phyloP scores from a whole-genome alignment of 495 filamentous ascomycete genomes.

The Penicillium steckii region DNA sequence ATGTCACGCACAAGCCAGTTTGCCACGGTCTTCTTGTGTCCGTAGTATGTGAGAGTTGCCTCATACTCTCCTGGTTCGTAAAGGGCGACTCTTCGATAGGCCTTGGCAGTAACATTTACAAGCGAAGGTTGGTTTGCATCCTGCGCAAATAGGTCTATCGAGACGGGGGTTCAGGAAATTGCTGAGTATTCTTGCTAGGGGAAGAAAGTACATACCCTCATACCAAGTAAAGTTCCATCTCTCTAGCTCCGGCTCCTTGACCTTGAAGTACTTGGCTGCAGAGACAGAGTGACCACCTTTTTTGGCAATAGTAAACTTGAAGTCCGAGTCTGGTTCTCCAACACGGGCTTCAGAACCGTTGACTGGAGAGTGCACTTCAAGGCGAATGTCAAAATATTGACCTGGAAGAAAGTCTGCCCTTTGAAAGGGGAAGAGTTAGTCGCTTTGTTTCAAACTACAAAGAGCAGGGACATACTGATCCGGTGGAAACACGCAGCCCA shows the following conservation, averaged over 20 bases:
- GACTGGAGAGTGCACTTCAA: conserved; percentile 73
- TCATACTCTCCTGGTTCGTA: conserved; percentile 70
- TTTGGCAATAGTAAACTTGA: conserved; percentile 67
- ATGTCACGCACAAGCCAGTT: conserved; percentile 71
- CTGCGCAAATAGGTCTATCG: conserved; percentile 63
- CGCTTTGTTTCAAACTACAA: background rate
- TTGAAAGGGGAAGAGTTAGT: background rate
- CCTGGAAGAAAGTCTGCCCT: conserved; percentile 69
- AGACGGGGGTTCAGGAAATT: conserved; percentile 11
- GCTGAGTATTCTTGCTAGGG: background rate
- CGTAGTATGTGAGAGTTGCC: conserved; percentile 68
- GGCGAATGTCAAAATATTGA: conserved; percentile 72
- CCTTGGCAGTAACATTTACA: conserved; percentile 70
- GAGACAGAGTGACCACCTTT: conserved; percentile 44
- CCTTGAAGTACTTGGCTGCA: conserved; percentile 58
- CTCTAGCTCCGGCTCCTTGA: conserved; percentile 61
- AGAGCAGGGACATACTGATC: conserved; percentile 54
- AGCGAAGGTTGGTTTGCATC: conserved; percentile 61
- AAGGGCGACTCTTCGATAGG: conserved; percentile 63
- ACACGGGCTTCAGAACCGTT: conserved; percentile 70
- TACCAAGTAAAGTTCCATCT: conserved; percentile 71
- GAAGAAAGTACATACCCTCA: conserved; percentile 45
- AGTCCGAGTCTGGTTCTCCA: conserved; percentile 61
- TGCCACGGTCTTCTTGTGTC: conserved; percentile 59
- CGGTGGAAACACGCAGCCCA: conserved; percentile 75